Base-by-base conservation (phyloP, 805 yeast genomes). In the Saturnispora ahearnii region DNA sequence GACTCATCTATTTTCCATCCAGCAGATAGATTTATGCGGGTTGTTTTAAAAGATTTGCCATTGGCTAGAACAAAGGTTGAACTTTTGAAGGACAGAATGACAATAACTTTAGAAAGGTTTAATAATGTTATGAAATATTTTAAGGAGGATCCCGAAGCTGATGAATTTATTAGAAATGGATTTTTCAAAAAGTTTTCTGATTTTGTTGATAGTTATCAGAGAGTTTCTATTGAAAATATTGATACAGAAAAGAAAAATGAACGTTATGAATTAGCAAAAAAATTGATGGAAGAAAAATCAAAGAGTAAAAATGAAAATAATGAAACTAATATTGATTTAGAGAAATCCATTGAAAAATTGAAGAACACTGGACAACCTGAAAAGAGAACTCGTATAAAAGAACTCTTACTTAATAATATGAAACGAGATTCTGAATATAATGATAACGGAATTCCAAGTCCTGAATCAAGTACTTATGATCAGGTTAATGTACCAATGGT, bases 1-100 rank as follows among this genome's bases (percentile, higher is more conserved):
- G 91, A 87, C 54, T 76, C 88, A 1, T 69, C 78, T 1, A 71
- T 71, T 44, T 79, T 93, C 59, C 98, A 95, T 65, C 97, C 97
- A 1, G 73, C 76, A 37, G 99, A 93, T 66, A 73, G 73, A 51
- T 79, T 90, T 11, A 61, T 90, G 51, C 63, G 69, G 1, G 76
- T 75, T 40, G 79, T 89, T 5, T 60, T 78, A 38, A 80, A 84
- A 7, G 82, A 81, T 11, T 64, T 95, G 43, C 87, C 89, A 21
- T 81, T 77, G 45, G 96, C 97, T 2, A 73, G 83, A 49, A 74
- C 77, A 45, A 87, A 87, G 65, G 79, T 81, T 46, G 78, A 78
- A 18, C 68, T 82, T 37, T 66, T 93, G 41, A 75, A 76, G 43
- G 79, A 80, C 48, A 90, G 85, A 55, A 71, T 83, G 29, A 74